Evolutionary conservation across 176 grass and related monocot genomes (phyloP), one percentile per base, ranked within the genome.

Genomic region (Thalia dealbata): DNA sequence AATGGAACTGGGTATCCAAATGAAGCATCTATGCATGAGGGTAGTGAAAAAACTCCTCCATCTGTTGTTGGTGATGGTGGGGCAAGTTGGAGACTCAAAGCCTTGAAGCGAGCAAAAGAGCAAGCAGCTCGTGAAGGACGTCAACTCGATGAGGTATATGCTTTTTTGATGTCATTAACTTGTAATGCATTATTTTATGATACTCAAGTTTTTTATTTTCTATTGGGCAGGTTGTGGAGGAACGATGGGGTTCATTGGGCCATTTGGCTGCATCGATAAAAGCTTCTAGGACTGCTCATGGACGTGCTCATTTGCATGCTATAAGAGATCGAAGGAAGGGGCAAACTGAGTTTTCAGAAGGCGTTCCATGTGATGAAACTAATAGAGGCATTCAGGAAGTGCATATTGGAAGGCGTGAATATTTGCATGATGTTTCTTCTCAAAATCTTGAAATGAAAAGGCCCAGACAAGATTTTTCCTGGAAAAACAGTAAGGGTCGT

Each of bases 61-160:
- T 88, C 89, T 52, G 87, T 91, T 60, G 79, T 97, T n/a, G 95
- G 90, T 52, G 95, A 99, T 65, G 95, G 95, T 29, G 87, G 95
- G 75, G 95, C 90, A 64, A 99, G 95, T 76, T 99, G 95, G 95
- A 90, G 87, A 77, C 64, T 99, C 46, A 99, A 99, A 84, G 95
- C 95, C 72, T 84, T 99, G 76, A 99, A 86, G 67, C 87, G 95
- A 79, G 95, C 95, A 52, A 99, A 91, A 88, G 95, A 99, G 79
- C 95, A 99, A 80, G 87, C 95, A 71, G 73, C 81, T 78, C 82
- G 90, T 22, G 90, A 93, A 85, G 95, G 95, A 51, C 77, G 72
- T 69, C 81, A 86, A 15, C 79, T 97, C 35, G 81, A 93, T 41
- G 85, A 97, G 80, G 95, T 41, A 45, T 74, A 21, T 68, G 19